These are phyloP conservation scores for Odonthalia washingtoniensis DNA, from an alignment of 31 red algal species.

Conservation along the genomic window DNA sequence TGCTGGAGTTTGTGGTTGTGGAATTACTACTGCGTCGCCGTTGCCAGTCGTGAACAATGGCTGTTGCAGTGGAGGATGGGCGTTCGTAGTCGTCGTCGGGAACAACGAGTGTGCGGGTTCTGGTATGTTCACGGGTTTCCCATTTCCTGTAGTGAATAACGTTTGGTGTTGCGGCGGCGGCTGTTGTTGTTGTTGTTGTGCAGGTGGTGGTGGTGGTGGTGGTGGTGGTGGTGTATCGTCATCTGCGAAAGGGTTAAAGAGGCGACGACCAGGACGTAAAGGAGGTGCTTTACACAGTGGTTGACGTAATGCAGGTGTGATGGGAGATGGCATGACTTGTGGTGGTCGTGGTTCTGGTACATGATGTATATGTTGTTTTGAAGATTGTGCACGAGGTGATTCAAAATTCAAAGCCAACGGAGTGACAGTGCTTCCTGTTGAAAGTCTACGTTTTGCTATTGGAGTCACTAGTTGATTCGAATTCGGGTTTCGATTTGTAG, in stretches of 20 bases:
- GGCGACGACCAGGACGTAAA: too few relatives aligned
- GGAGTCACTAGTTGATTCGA: background rate
- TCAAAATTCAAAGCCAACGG: slow-evolving; percentile 2
- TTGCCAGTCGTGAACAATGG: slow-evolving; percentile 9
- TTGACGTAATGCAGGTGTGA: background rate
- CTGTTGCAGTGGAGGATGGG: background rate
- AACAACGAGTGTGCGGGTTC: background rate
- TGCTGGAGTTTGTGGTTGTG: background rate
- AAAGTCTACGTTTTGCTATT: slow-evolving; percentile 22
- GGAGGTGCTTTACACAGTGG: too few relatives aligned
- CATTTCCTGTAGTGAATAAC: slow-evolving; percentile 20
- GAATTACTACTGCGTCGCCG: background rate
- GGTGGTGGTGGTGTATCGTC: too few relatives aligned
- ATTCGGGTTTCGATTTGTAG: too few relatives aligned
- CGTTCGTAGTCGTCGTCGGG: slow-evolving; percentile 5
- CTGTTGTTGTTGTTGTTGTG: too few relatives aligned
- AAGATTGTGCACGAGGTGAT: background rate
- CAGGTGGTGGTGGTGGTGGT: too few relatives aligned
- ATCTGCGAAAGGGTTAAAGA: too few relatives aligned
- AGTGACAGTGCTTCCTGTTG: slow-evolving; percentile 38
- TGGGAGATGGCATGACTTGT: background rate
- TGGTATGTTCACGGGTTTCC: background rate
- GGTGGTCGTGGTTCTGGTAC: background rate
- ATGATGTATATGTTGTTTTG: too few relatives aligned
- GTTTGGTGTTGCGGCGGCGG: too few relatives aligned